Base-by-base conservation (phyloP, 106 monocot genomes). In the Agapanthus africanus region DNA sequence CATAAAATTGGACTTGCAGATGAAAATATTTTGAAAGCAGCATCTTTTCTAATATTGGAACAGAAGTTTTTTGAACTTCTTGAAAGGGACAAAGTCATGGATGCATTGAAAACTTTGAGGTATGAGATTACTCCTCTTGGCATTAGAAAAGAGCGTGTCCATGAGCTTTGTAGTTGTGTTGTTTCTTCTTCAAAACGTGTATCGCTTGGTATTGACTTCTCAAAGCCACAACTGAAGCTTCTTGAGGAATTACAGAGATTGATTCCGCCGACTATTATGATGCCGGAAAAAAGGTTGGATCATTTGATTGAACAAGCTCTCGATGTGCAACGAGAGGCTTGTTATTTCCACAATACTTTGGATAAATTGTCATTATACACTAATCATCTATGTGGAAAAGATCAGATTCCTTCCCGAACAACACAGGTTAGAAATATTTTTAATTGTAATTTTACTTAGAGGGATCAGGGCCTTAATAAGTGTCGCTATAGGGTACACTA, bases 11-110 rank as follows among this genome's bases (percentile, higher is more conserved):
- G 79, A 19, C 54, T 82, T 40, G 9, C 11, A n/a, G 77, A 85
- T 64, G 82, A 80, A 38, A 68, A 68, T 25, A 73, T 81, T 27
- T 11, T 82, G 32, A 79, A 80, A 30, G 72, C 74, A 46, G 74
- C 84, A 59, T 66, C 82, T 23, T 85, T 84, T 72, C 50, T 85
- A 37, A 76, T 91, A 66, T 67, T 87, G 82, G 84, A 88, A 36
- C 80, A 85, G 21, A 92, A 83, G 47, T 92, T 92, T 57, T 78
- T 88, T 70, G 80, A 88, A 75, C 80, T 80, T 73, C 67, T 92
- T 41, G 70, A 74, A 40, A 82, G 79, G 46, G 79, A 77, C 27
- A 77, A 40, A 47, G 65, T 80, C 28, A 70, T 76, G 73, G 80
- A 82, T 59, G 91, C 91, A 51, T 65, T 88, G 56, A 78, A 76